Conservation (phyloP, 73 alveolate genomes). For the Diophrys appendiculata region DNA sequence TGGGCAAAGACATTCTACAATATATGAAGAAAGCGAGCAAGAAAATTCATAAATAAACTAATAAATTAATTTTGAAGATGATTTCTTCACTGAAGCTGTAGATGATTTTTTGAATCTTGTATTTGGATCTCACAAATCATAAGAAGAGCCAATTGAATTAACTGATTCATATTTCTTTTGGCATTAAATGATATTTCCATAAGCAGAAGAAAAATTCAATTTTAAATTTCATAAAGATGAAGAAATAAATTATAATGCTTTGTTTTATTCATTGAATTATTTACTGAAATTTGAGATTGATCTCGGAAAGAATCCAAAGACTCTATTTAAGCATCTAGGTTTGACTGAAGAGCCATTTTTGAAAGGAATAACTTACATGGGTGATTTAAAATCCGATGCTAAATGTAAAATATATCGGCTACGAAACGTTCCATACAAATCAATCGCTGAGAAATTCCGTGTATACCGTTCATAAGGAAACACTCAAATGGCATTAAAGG, state of each 20-base stretch:
- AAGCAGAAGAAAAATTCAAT: constrained; percentile 11
- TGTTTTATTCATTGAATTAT: constrained; percentile 43
- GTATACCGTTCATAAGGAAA: constrained; percentile 46
- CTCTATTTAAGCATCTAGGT: constrained; percentile 31
- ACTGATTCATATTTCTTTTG: constrained; percentile 48
- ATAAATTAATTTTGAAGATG: too few relatives aligned
- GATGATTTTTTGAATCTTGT: constrained; percentile 55
- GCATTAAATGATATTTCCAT: constrained; percentile 33
- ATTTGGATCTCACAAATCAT: constrained; percentile 31
- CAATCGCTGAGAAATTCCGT: constrained; percentile 38
- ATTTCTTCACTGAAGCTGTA: constrained; percentile 11
- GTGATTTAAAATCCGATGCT: constrained; percentile 14
- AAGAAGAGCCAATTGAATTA: constrained; percentile 20
- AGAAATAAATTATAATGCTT: constrained; percentile 53
- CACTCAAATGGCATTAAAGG: constrained; percentile 37
- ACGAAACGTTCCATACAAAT: constrained; percentile 49
- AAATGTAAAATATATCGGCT: constrained; percentile 44
- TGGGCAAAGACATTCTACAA: too few relatives aligned
- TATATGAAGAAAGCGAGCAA: too few relatives aligned
- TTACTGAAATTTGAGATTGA: constrained; percentile 43
- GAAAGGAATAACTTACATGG: not conserved
- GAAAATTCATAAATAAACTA: too few relatives aligned
- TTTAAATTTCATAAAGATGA: constrained; percentile 6
- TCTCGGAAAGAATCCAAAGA: not conserved
- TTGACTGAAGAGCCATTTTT: constrained; percentile 40